A percentile compares a stretch with the other conserved stretches of the same genome.
phyloP scores from a whole-genome alignment of 2,329 filamentous ascomycete species.

The Blastomyces gilchristii region DNA sequence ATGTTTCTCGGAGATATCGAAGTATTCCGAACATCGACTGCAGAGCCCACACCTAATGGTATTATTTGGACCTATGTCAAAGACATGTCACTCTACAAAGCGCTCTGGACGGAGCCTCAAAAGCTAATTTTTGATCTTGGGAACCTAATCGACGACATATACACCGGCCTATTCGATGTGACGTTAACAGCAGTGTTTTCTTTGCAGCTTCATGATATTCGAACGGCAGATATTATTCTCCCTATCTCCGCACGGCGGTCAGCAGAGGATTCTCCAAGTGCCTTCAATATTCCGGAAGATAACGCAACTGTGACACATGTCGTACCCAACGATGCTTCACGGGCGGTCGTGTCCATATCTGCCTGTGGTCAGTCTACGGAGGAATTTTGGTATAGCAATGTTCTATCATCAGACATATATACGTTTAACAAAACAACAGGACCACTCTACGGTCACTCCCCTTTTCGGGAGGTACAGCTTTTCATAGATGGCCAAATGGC shows the following conservation, averaged over 20 bases:
- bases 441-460: slow-evolving; percentile 54
- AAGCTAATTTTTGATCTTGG: slow-evolving; percentile 71
- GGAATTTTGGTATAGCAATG: slow-evolving; percentile 81
- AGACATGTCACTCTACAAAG: slow-evolving; percentile 62
- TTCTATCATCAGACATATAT: slow-evolving; percentile 50
- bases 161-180: slow-evolving; percentile 64
- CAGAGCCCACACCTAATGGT: slow-evolving; percentile 60
- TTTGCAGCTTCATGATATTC: slow-evolving; percentile 29
- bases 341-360: slow-evolving; percentile 64
- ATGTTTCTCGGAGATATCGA: slow-evolving; percentile 70
- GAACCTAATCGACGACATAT: slow-evolving; percentile 59
- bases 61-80: slow-evolving; percentile 70
- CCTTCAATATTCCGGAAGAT: slow-evolving; percentile 56
- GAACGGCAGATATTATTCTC: slow-evolving; percentile 54
- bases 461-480: slow-evolving; percentile 69
- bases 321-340: slow-evolving; percentile 57
- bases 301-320: slow-evolving; percentile 49
- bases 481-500: slow-evolving; percentile 62
- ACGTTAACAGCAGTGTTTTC: slow-evolving; percentile 67
- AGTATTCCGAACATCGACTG: slow-evolving; percentile 74
- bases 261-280: slow-evolving; percentile 46
- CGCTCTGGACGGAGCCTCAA: slow-evolving; percentile 58
- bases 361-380: slow-evolving; percentile 66
- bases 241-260: slow-evolving; percentile 41
- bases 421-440: slow-evolving; percentile 51